These are phyloP conservation scores for Venturia pyrina DNA, from an alignment of 2,329 filamentous ascomycete genomes.

Conservation along the genomic window DNA sequence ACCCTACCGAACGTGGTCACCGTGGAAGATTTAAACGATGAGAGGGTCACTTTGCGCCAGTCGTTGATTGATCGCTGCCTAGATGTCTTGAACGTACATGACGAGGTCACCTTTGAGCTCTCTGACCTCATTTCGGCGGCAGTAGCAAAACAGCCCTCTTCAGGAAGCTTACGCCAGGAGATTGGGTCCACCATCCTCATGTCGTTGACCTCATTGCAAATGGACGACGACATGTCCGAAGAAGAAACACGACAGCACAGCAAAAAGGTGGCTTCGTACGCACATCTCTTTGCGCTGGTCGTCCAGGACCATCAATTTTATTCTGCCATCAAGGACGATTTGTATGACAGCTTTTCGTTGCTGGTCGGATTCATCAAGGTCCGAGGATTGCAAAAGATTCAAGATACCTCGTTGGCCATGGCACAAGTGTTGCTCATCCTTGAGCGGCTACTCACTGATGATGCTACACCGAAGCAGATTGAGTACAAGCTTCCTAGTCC, in stretches of 20 bases:
- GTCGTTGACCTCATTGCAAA: slow-evolving; percentile 62
- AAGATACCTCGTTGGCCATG: slow-evolving; percentile 86
- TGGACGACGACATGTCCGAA: slow-evolving; percentile 37
- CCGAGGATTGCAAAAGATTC: slow-evolving; percentile 52
- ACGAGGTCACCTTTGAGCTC: slow-evolving; percentile 81
- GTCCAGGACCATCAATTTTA: slow-evolving; percentile 79
- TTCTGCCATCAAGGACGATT: slow-evolving; percentile 58
- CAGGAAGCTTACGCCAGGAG: slow-evolving; percentile 52
- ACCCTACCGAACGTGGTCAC: slow-evolving; percentile 40
- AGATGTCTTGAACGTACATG: slow-evolving; percentile 80
- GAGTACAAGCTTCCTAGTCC: slow-evolving; percentile 52
- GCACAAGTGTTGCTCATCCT: slow-evolving; percentile 82
- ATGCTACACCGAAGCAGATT: slow-evolving; percentile 68
- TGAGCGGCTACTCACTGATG: slow-evolving; percentile 81
- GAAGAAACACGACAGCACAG: slow-evolving; percentile 38
- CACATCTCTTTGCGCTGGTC: slow-evolving; percentile 80
- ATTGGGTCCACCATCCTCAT: slow-evolving; percentile 75
- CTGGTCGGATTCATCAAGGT: slow-evolving; percentile 73
- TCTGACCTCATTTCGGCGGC: slow-evolving; percentile 75
- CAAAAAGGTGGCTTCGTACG: slow-evolving; percentile 77
- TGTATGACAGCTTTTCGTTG: slow-evolving; percentile 67
- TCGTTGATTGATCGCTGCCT: slow-evolving; percentile 82
- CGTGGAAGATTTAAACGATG: slow-evolving; percentile 68
- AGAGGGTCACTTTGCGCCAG: slow-evolving; percentile 60
- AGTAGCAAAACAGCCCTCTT: slow-evolving; percentile 50